Base-by-base conservation (phyloP, 2,329 filamentous ascomycete genomes). In the Hypomyces perniciosus region DNA sequence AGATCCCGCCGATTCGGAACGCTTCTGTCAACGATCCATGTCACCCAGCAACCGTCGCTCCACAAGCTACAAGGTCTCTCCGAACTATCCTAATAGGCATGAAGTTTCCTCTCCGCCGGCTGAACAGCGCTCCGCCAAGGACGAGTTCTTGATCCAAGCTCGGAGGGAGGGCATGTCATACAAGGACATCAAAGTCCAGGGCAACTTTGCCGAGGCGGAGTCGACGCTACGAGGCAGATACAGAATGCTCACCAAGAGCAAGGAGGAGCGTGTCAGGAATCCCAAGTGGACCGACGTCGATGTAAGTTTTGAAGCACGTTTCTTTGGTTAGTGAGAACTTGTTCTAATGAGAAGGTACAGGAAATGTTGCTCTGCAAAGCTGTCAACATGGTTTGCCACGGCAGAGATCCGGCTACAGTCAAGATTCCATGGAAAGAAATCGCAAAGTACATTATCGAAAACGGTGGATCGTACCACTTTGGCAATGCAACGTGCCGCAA, bases 141-240 rank as follows among this genome's bases (percentile, higher is more conserved):
- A 81, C 57, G 62, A 71, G 3, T 75, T 74, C 39, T 71, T 88
- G 1, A 63, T 86, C 12, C 61, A 72, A n/a, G 71, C 74, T 27
- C 83, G 81, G 62, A 60, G 65, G 6, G 64, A 70, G 1, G 84
- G 84, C 3, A 69, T 80, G 69, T 81, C 83, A 1, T 90, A 88
- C 67, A 78, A 75, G 48, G 75, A 85, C 52, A 88, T 89, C 59
- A 77, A 77, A 35, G 58, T 62, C 6, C 60, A 68, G 13, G 79
- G 83, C 10, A 68, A 72, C 1, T 84, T 84, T 56, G 66, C 63
- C 0, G 83, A 87, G 59, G 82, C 84, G 1, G 85, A 88, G 66
- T 86, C 85, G 8, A 90, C 87, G 1, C 72, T 91, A 35, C 77
- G 87, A 10, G 87, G 87, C 0, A 77, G 85, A 0, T 82, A 79